Base-by-base conservation (phyloP, 768 basidiomycete species). In the Russula lepida region DNA sequence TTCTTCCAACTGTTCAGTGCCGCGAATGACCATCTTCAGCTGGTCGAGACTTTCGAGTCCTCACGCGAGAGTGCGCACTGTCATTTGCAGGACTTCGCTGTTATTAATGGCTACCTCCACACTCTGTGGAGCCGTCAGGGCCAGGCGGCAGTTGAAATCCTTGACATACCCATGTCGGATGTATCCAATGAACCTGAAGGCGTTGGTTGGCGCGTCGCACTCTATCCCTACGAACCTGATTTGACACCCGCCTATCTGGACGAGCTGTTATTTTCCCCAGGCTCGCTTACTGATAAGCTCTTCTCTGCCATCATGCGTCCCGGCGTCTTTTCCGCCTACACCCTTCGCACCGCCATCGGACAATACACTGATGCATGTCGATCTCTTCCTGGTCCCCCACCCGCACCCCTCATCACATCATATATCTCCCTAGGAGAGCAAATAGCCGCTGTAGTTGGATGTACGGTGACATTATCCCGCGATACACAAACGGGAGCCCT, bases 231-330 rank as follows among this genome's bases (percentile, higher is more conserved):
- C 64, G 85, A 90, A 74, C 78, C 82, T 46, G 89, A 88, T 69
- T 77, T 88, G 68, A 89, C 89, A 0, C 88, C 94, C 19, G 83
- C 85, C n/a, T 86, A 89, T 72, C 84, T 98, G 66, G 93, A 95
- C 67, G 90, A 92, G 66, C 79, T 86, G 55, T 81, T 95, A 59
- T 74, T 87, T 58, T 77, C 81, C 32, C 79, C 83, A 27, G 85
- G 85, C 33, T 88, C 89, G 2, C 72, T 95, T 67, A 79, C 86
- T 0, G 85, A 85, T 59, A 87, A 86, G 64, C 94, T 93, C 73
- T 79, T 94, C 68, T 79, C 84, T 55, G 89, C 86, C 48, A 78
- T 97, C 65, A 85, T 95, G 79, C 81, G 86, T 33, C 94, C 95
- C 0, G 92, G 91, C 23, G 79, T 91, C 54, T 98, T 97, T 73